A percentile compares a stretch with the other conserved stretches of the same genome.
Conservation (phyloP, 73 alveolate species). For the Paramecium sexaurelia region DNA sequence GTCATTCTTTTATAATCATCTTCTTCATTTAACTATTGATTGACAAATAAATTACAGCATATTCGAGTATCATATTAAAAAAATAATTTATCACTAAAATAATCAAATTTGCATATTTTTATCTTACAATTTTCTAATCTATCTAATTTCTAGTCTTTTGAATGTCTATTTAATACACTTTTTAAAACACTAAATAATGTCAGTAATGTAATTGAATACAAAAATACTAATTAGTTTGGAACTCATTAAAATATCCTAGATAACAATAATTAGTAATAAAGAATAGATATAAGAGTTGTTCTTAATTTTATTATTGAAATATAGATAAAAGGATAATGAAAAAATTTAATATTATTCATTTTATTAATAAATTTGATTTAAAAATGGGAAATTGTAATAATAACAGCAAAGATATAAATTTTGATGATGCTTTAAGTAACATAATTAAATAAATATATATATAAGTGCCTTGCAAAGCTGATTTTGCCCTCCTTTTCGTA, state of each 20-base stretch:
- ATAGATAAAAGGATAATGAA: not conserved
- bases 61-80: conserved; percentile 25
- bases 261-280: no score
- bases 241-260: no score
- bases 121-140: not conserved
- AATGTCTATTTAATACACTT: no score
- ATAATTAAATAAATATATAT: not conserved
- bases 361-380: not conserved
- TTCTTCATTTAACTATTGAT: conserved; percentile 29
- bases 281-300: no score
- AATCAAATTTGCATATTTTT: not conserved
- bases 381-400: conserved; percentile 35
- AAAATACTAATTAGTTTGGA: no score
- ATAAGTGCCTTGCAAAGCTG: not conserved
- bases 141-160: not conserved
- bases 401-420: conserved; percentile 42
- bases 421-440: not conserved
- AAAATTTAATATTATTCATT: no score
- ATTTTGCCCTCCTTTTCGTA: conserved; percentile 48
- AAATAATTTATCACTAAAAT: not conserved
- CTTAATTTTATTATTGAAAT: not conserved
- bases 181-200: no score
- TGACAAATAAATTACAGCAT: not conserved
- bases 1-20: conserved; percentile 42
- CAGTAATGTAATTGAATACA: no score